These are phyloP conservation scores for Ettlia oleoabundans DNA, from an alignment of 139 green algal genomes.

Conservation along the genomic window DNA sequence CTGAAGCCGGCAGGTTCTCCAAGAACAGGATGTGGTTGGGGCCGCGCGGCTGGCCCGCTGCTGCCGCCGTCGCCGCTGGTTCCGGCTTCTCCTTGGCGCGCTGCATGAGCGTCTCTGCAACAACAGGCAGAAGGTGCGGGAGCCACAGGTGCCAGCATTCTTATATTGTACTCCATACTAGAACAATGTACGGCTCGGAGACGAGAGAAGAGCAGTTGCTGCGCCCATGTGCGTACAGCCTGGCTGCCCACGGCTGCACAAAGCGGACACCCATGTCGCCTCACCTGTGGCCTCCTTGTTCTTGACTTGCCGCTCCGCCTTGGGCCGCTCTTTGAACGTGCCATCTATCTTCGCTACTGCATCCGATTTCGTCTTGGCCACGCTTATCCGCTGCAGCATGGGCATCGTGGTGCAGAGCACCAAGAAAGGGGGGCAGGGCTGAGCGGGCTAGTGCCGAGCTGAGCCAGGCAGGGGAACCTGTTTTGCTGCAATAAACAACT, in stretches of 20 bases:
- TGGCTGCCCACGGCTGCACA: no score
- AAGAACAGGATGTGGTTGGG: slow-evolving; percentile 89
- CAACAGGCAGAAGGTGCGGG: no score
- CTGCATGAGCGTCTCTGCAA: background rate
- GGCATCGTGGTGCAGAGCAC: background rate
- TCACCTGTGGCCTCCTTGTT: slow-evolving; percentile 50
- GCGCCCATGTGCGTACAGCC: no score
- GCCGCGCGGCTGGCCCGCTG: background rate
- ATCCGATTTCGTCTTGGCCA: slow-evolving; percentile 92
- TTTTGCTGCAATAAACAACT: background rate
- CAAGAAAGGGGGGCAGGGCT: background rate
- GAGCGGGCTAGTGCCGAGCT: background rate
- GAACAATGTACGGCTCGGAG: no score
- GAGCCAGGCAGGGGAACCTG: background rate
- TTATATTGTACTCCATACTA: no score
- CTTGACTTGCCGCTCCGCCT: slow-evolving; percentile 51
- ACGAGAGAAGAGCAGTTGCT: no score
- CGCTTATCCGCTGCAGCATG: slow-evolving; percentile 75
- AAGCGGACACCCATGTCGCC: no score
- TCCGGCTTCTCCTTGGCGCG: slow-evolving; percentile 23
- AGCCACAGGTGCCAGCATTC: no score
- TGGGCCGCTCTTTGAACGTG: slow-evolving; percentile 74
- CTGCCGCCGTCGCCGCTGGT: background rate
- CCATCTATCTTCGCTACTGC: slow-evolving; percentile 88
- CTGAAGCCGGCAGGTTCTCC: slow-evolving; percentile 88